These are phyloP conservation scores for Cyclanthera cordifolia DNA, from an alignment of 306 rosid genomes.

Conservation along the genomic window DNA sequence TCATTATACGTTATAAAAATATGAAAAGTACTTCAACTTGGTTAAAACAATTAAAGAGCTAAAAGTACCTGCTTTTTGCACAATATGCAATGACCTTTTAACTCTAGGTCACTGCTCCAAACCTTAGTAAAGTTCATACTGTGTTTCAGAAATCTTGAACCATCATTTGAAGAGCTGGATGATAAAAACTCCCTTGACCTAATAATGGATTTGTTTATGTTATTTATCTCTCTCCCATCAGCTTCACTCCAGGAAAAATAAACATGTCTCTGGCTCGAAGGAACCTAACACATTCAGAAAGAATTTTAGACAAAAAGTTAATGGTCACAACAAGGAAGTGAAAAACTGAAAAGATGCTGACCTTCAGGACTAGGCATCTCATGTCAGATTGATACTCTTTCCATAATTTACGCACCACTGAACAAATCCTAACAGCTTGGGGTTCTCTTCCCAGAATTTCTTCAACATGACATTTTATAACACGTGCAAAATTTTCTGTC, in stretches of 20 bases:
- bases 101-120: slow-evolving; percentile 89
- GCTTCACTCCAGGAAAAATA: slow-evolving; percentile 70
- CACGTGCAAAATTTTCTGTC: slow-evolving; percentile 67
- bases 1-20: neutral
- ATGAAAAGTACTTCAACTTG: slow-evolving; percentile 9
- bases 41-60: neutral
- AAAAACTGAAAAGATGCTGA: slow-evolving; percentile 19
- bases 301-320: slow-evolving; percentile 20
- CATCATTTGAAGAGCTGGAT: slow-evolving; percentile 39
- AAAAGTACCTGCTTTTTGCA: slow-evolving; percentile 68
- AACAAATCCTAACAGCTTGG: slow-evolving; percentile 70
- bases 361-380: slow-evolving; percentile 61
- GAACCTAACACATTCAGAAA: slow-evolving; percentile 54
- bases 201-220: slow-evolving; percentile 46
- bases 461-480: slow-evolving; percentile 52
- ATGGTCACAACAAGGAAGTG: slow-evolving; percentile 16
- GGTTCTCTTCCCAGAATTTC: slow-evolving; percentile 61
- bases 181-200: slow-evolving; percentile 55
- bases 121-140: slow-evolving; percentile 60
- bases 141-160: slow-evolving; percentile 57
- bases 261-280: slow-evolving; percentile 85
- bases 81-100: slow-evolving; percentile 51
- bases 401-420: slow-evolving; percentile 57
- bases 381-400: slow-evolving; percentile 56
- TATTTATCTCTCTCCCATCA: slow-evolving; percentile 52